phyloP scores from a whole-genome alignment of 2,329 filamentous ascomycete genomes.

The Ophiostoma piceae region DNA sequence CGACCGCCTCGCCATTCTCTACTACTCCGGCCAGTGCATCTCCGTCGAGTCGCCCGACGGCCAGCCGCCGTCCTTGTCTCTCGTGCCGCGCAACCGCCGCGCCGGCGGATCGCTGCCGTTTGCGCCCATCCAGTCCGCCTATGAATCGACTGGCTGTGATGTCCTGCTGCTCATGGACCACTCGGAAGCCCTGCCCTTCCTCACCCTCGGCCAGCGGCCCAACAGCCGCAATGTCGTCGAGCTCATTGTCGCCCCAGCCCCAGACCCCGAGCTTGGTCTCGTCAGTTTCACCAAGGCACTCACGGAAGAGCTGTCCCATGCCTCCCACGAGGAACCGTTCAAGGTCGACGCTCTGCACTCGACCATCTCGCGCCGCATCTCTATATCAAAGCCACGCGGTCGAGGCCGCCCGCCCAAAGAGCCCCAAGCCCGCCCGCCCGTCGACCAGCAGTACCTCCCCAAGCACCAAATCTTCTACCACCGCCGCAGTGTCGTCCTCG shows the following conservation, averaged over 20 bases:
- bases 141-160: constrained; percentile 24
- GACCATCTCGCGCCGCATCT: constrained; percentile 23
- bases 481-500: constrained; percentile 26
- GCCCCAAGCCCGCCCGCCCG: neutral
- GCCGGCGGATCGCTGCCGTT: neutral
- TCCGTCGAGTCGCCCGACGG: constrained; percentile 11
- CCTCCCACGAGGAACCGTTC: neutral
- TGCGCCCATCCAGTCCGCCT: constrained; percentile 23
- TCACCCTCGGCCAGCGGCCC: neutral
- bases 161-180: constrained; percentile 27
- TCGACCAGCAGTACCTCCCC: constrained; percentile 23
- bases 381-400: constrained; percentile 20
- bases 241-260: constrained; percentile 23
- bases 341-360: constrained; percentile 20
- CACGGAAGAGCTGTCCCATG: constrained; percentile 23
- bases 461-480: constrained; percentile 25
- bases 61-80: neutral
- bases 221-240: constrained; percentile 24
- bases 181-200: constrained; percentile 14
- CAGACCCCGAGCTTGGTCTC: constrained; percentile 15
- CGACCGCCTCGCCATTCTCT: constrained; percentile 25
- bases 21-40: constrained; percentile 26
- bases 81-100: neutral
- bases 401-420: constrained; percentile 27
- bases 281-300: constrained; percentile 24